These are phyloP conservation scores for Aspergillus olivimuriae DNA, from an alignment of 495 filamentous ascomycete species.

Conservation along the genomic window DNA sequence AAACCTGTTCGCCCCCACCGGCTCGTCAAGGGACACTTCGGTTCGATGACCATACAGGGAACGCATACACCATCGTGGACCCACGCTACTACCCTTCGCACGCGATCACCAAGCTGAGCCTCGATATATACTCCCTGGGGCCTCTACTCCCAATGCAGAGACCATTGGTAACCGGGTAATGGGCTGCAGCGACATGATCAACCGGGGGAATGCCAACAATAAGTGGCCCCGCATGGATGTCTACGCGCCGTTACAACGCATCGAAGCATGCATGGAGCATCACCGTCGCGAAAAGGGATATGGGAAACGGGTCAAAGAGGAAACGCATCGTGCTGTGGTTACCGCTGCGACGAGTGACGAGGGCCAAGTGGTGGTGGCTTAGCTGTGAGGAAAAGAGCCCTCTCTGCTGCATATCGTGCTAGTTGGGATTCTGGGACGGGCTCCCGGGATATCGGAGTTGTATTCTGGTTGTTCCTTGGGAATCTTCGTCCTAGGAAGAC, in stretches of 20 bases:
- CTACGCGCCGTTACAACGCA: background rate
- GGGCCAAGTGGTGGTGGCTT: background rate
- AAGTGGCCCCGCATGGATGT: slow-evolving; percentile 1
- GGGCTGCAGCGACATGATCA: background rate
- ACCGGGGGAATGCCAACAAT: background rate
- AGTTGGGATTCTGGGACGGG: background rate
- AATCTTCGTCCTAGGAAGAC: background rate
- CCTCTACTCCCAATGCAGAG: background rate
- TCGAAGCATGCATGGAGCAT: background rate
- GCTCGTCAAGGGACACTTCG: background rate
- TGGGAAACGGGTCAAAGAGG: background rate
- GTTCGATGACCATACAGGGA: background rate
- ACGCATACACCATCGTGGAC: background rate
- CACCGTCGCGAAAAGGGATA: background rate
- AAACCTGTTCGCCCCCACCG: background rate
- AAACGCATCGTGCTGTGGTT: background rate
- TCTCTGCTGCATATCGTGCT: slow-evolving; percentile 2
- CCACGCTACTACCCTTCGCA: background rate
- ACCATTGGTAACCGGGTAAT: background rate
- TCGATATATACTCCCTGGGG: background rate
- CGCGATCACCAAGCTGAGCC: background rate
- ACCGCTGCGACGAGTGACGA: background rate
- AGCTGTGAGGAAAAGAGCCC: background rate
- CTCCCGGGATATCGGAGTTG: background rate
- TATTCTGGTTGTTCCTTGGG: background rate